Evolutionary conservation across 768 basidiomycete genomes (phyloP).

Genomic region (Leucosporidium scottii): DNA sequence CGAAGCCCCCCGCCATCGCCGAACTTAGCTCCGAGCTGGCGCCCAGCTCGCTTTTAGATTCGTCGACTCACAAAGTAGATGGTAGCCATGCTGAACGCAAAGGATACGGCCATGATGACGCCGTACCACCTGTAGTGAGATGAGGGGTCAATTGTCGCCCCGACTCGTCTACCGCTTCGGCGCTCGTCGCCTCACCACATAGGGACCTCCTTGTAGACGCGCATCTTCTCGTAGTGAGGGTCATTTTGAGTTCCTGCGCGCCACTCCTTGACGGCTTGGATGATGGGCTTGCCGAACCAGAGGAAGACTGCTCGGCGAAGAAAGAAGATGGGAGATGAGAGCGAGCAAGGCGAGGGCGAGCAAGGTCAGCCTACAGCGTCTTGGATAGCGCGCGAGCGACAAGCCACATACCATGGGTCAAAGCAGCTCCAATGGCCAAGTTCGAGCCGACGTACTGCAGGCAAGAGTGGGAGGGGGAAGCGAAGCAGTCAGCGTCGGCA

Average conservation of each 20-base stretch:
- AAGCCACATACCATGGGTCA: conserved; percentile 25
- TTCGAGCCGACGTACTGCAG: conserved; percentile 12
- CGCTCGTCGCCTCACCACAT: conserved; percentile 15
- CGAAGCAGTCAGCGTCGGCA: no score
- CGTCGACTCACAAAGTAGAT: conserved; percentile 4
- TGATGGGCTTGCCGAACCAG: conserved; percentile 16
- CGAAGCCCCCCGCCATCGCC: no score
- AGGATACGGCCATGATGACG: conserved; percentile 18
- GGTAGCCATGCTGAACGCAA: conserved; percentile 25
- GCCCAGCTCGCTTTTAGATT: neutral
- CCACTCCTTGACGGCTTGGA: conserved; percentile 25
- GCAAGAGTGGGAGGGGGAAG: neutral
- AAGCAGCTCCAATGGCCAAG: conserved; percentile 27
- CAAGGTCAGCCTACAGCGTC: neutral
- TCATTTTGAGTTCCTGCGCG: conserved; percentile 27
- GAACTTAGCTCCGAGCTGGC: no score
- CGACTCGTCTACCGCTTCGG: no score
- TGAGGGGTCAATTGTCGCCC: no score
- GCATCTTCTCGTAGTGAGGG: conserved; percentile 30
- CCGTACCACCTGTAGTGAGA: conserved; percentile 19
- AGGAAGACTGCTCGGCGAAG: conserved; percentile 2
- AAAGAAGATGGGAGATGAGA: neutral
- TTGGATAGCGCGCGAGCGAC: neutral
- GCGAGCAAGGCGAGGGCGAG: neutral
- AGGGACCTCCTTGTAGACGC: conserved; percentile 30